Evolutionary conservation across 208 protist genomes (phyloP).

Genomic region (Wallacemonas rigidus): DNA sequence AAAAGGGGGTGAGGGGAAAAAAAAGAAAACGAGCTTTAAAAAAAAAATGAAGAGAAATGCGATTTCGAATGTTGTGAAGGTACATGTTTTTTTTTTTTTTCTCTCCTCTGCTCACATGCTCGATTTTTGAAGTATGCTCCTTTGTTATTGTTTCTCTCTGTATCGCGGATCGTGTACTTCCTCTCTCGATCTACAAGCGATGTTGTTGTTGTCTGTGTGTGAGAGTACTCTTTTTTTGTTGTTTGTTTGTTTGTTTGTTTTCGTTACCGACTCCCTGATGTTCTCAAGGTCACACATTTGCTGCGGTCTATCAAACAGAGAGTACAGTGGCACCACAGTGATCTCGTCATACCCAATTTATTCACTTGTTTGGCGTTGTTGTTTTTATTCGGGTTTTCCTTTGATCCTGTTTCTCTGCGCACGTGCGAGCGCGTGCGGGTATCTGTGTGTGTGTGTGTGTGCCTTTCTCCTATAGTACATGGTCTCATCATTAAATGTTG

Average conservation of each 20-base stretch:
- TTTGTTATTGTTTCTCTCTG: too few species aligned
- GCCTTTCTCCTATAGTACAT: background rate
- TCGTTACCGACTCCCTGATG: background rate
- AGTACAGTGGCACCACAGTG: conserved; percentile 20
- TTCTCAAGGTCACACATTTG: background rate
- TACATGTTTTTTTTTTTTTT: too few species aligned
- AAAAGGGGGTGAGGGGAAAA: background rate
- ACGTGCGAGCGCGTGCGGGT: too few species aligned
- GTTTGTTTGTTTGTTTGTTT: background rate
- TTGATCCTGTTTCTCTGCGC: too few species aligned
- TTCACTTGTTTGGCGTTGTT: background rate
- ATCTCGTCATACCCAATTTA: background rate
- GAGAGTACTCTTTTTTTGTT: background rate
- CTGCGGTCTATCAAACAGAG: background rate
- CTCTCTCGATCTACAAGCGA: too few species aligned
- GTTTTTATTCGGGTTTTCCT: background rate
- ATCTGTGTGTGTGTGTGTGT: background rate
- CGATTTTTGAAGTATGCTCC: too few species aligned
- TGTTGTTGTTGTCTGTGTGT: background rate
- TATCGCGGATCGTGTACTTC: too few species aligned
- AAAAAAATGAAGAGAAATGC: background rate
- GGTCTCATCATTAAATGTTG: background rate
- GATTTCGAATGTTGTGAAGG: too few species aligned
- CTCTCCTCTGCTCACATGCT: too few species aligned
- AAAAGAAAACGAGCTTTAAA: background rate